Evolutionary conservation across 1,284 basidiomycete species (phyloP).

Genomic region (Taiwanofungus camphoratus): DNA sequence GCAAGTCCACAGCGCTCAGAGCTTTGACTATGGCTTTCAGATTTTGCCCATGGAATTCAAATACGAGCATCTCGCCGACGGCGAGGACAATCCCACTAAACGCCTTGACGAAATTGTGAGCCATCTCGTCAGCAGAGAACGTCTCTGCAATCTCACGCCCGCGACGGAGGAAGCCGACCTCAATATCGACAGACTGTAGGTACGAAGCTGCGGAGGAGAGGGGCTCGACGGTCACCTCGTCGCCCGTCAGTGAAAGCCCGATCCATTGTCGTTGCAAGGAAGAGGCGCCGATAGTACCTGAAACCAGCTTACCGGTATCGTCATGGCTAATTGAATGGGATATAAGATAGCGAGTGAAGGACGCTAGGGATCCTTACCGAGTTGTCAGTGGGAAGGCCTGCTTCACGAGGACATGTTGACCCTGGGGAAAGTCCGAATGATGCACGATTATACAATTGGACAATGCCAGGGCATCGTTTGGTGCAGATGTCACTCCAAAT

Average conservation of each 20-base stretch:
- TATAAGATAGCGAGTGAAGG: background rate
- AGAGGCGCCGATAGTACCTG: slow-evolving; percentile 63
- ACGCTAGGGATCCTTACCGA: slow-evolving; percentile 50
- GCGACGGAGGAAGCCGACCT: slow-evolving; percentile 69
- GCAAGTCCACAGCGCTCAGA: slow-evolving; percentile 64
- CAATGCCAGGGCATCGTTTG: slow-evolving; percentile 65
- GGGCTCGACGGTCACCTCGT: slow-evolving; percentile 66
- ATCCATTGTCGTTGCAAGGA: slow-evolving; percentile 82
- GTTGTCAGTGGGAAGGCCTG: slow-evolving; percentile 65
- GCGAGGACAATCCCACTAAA: slow-evolving; percentile 68
- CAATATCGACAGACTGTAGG: slow-evolving; percentile 74
- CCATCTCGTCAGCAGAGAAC: slow-evolving; percentile 86
- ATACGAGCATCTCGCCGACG: slow-evolving; percentile 71
- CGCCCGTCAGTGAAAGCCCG: slow-evolving; percentile 73
- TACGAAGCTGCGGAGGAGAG: slow-evolving; percentile 64
- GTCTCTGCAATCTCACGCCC: slow-evolving; percentile 62
- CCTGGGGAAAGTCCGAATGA: slow-evolving; percentile 66
- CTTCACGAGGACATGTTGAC: slow-evolving; percentile 74
- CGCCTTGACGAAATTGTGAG: slow-evolving; percentile 63
- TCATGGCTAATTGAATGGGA: slow-evolving; percentile 54
- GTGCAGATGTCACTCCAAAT: slow-evolving; percentile 51
- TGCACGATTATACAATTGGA: slow-evolving; percentile 81
- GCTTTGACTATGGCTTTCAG: slow-evolving; percentile 71
- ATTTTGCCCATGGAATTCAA: slow-evolving; percentile 90
- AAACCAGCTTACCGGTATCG: slow-evolving; percentile 60